These are phyloP conservation scores for Aspergillus egyptiacus DNA, from an alignment of 495 filamentous ascomycete species.

Conservation along the genomic window DNA sequence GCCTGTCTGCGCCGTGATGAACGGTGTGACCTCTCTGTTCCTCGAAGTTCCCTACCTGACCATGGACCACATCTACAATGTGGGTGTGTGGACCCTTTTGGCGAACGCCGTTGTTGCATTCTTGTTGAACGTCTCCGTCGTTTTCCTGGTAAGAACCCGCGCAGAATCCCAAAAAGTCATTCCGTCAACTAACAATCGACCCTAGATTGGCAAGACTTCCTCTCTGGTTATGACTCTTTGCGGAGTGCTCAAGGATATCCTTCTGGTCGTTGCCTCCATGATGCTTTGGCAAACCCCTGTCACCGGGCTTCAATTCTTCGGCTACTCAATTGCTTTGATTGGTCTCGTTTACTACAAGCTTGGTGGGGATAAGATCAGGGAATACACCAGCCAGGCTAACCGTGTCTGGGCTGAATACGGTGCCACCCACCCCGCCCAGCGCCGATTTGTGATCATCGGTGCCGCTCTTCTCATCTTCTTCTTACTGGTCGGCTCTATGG, in stretches of 20 bases:
- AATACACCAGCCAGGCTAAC: conserved; percentile 61
- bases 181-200: neutral
- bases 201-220: conserved; percentile 92
- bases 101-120: conserved; percentile 80
- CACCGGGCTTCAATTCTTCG: conserved; percentile 80
- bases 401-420: conserved; percentile 86
- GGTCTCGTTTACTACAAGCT: conserved; percentile 98
- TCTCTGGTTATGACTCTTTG: conserved; percentile 94
- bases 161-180: neutral
- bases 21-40: conserved; percentile 69
- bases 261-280: conserved; percentile 86
- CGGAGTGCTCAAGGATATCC: conserved; percentile 97
- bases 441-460: conserved; percentile 67
- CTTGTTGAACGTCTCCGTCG: conserved; percentile 85
- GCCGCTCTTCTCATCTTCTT: conserved; percentile 57
- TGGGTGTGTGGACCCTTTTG: conserved; percentile 70
- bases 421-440: conserved; percentile 60
- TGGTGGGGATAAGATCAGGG: conserved; percentile 76
- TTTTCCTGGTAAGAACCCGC: conserved; percentile 73
- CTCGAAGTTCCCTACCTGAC: conserved; percentile 68
- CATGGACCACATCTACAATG: conserved; percentile 65
- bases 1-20: conserved; percentile 87
- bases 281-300: conserved; percentile 82
- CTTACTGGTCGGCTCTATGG: conserved; percentile 59
- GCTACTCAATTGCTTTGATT: conserved; percentile 82